Conservation (phyloP, 257 asterid species). For the Forsythia viridissima region DNA sequence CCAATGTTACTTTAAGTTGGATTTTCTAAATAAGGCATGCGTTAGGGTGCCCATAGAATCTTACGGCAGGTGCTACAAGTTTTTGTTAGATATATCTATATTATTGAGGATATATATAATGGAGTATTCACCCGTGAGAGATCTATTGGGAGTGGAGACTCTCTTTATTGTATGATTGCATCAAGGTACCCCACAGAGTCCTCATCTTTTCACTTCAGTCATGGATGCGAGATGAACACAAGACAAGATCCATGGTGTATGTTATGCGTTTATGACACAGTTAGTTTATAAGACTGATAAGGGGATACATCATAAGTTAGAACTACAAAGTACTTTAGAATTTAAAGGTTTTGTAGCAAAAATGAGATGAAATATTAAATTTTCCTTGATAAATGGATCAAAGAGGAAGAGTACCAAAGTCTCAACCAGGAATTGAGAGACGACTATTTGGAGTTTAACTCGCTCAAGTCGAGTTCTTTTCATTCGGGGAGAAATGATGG, state of each 20-base stretch:
- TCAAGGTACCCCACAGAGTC: not conserved
- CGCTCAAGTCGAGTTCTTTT: not conserved
- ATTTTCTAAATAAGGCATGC: not conserved
- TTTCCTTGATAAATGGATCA: not conserved
- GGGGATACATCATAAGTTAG: not conserved
- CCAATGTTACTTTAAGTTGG: not conserved
- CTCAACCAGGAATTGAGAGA: not conserved
- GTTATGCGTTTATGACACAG: not conserved
- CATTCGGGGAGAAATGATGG: not conserved
- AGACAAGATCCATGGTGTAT: not conserved
- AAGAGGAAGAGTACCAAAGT: not conserved
- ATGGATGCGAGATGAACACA: not conserved
- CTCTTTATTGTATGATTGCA: not conserved
- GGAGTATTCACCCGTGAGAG: not conserved
- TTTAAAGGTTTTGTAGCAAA: not conserved
- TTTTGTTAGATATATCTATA: not conserved
- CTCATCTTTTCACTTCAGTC: not conserved
- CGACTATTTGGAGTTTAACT: not conserved
- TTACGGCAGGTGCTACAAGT: not conserved
- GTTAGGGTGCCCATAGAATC: not conserved
- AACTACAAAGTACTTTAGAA: not conserved
- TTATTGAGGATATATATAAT: not conserved
- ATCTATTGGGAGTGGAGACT: not conserved
- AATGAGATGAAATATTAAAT: not conserved
- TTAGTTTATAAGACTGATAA: not conserved